Conservation (phyloP, 495 filamentous ascomycete genomes). For the Neurospora sp. region DNA sequence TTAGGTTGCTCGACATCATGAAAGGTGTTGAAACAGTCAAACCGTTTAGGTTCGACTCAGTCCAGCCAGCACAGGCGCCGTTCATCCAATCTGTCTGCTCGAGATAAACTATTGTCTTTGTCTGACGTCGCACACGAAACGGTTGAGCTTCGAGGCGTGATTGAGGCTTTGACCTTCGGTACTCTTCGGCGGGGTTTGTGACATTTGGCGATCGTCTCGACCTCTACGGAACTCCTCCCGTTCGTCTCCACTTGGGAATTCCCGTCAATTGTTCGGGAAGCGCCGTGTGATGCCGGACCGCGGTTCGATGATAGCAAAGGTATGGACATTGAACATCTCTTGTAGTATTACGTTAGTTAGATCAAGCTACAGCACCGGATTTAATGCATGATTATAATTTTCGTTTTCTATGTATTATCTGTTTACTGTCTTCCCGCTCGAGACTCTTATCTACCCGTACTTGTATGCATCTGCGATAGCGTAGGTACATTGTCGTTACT, state of each 20-base stretch:
- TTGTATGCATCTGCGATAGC: neutral
- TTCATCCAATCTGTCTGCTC: neutral
- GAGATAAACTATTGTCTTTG: neutral
- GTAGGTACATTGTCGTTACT: neutral
- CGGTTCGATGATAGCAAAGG: neutral
- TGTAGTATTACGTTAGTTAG: neutral
- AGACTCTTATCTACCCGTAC: neutral
- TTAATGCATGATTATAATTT: neutral
- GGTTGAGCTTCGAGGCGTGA: neutral
- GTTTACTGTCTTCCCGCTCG: neutral
- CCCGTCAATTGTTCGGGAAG: neutral
- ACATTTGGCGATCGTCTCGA: neutral
- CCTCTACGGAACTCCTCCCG: neutral
- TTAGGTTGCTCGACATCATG: neutral
- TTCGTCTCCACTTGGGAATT: neutral
- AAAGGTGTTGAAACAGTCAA: neutral
- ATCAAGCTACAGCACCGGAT: neutral
- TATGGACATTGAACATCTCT: neutral
- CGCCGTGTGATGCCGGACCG: neutral
- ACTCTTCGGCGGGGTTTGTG: neutral
- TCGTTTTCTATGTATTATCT: neutral
- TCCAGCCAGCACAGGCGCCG: neutral
- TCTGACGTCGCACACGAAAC: neutral
- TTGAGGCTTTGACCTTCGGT: neutral
- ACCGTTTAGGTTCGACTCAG: neutral